phyloP scores from a whole-genome alignment of 192 early-diverging fungal genomes.

The Rhizophagus sp. region DNA sequence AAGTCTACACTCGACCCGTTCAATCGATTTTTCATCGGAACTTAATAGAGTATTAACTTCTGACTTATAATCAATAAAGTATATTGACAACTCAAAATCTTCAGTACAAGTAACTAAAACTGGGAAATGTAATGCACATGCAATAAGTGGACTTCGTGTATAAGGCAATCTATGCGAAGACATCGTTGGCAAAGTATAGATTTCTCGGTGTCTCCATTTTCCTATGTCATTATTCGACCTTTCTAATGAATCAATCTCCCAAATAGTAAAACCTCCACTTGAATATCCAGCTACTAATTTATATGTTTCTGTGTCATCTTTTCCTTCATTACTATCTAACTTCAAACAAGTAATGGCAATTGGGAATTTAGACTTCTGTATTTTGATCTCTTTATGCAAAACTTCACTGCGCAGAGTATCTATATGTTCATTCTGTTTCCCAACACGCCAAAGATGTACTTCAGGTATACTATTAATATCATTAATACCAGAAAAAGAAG shows the following conservation, averaged over 20 bases:
- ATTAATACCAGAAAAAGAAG: not conserved
- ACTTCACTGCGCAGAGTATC: constrained; percentile 3
- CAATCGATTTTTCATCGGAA: not conserved
- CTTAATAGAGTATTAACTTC: not conserved
- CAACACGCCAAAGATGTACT: constrained; percentile 11
- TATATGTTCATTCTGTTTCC: constrained; percentile 18
- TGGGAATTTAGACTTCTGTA: not conserved
- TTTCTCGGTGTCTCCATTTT: constrained; percentile 5
- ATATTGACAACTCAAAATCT: constrained; percentile 37
- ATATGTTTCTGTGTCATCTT: constrained; percentile 16
- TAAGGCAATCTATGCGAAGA: not conserved
- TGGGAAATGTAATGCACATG: constrained; percentile 33
- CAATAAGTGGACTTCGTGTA: constrained; percentile 10
- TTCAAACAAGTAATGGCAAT: constrained; percentile 31
- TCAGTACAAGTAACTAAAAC: constrained; percentile 37
- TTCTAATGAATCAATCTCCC: constrained; percentile 29
- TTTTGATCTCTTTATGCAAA: not conserved
- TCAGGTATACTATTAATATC: not conserved
- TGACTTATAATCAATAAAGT: not conserved
- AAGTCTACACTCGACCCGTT: not conserved
- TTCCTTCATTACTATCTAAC: constrained; percentile 25
- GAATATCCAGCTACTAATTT: constrained; percentile 41
- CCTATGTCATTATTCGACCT: not conserved
- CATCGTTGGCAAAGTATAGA: not conserved
- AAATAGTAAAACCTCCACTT: constrained; percentile 40